Evolutionary conservation across 192 early-diverging fungal species (phyloP), one percentile per base, ranked within the genome.

Genomic region (Dissophora ornata): DNA sequence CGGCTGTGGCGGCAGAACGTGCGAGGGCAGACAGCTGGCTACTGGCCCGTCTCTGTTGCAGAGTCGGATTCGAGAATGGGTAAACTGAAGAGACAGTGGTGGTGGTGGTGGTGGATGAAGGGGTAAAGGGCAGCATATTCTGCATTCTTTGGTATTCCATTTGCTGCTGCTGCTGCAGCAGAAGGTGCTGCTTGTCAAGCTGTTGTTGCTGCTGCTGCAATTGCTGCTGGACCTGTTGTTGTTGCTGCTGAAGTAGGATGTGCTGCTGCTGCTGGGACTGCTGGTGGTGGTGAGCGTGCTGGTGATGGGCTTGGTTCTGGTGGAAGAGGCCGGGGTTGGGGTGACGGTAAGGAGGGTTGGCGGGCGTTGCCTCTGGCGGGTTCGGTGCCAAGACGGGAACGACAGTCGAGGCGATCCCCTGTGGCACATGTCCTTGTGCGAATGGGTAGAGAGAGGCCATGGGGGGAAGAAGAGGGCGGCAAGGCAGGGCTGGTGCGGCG

Each of bases 181-280:
- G n/a, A n/a, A n/a, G n/a, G n/a, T 56, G 53, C 32, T 56, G 53
- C 12, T 22, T 24, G 1, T 40, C 24, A 3, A 56, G 49, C 9
- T 59, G 56, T 11, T 67, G 55, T 18, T 68, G 67, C 15, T 69
- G 67, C 18, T 62, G 52, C 21, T 61, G 51, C 4, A 55, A 22
- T 26, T 69, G 49, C 25, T 41, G 50, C 18, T 52, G 50, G 15
- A 19, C 38, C 16, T 67, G 53, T 18, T 55, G 56, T n/a, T 61
- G 51, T 21, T 68, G 66, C 9, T 45, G 54, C 8, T 67, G 54
- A 8, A 52, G 61, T 19, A 63, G 0, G 16, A 41, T 47, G 7
- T 57, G 62, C 22, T 67, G 64, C 24, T 68, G 52, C 4, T 45
- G 41, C 5, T 68, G 56, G 2, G 36, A 19, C 29, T 36, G 48